Conservation (phyloP, 441 rosid species). For the Theobroma grandiflorum region DNA sequence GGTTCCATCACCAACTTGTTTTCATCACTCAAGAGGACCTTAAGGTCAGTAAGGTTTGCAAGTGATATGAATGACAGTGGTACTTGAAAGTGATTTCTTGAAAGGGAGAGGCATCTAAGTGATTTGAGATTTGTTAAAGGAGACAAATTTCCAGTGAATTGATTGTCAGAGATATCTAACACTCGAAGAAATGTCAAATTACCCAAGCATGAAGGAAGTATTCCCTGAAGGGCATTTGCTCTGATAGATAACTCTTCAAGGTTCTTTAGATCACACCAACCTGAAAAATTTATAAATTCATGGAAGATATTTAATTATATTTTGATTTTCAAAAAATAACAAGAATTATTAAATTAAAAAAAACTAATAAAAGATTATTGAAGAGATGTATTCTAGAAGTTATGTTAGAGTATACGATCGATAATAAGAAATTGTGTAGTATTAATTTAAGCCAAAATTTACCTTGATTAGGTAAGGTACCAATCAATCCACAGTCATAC, state of each 20-base stretch:
- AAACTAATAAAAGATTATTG: neutral
- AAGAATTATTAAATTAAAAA: neutral
- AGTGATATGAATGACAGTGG: neutral
- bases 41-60: neutral
- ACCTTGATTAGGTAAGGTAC: conserved; percentile 11
- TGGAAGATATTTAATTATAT: neutral
- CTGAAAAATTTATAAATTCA: neutral
- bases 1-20: neutral
- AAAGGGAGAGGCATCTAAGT: neutral
- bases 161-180: conserved; percentile 3
- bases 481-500: neutral
- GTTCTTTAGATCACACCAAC: conserved; percentile 8
- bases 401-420: no score
- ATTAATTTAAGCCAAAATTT: neutral
- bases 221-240: neutral
- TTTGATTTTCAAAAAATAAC: neutral
- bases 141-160: neutral
- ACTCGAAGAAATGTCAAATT: conserved; percentile 29
- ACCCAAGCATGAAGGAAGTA: conserved; percentile 28
- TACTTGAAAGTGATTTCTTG: neutral
- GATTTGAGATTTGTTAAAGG: neutral
- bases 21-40: neutral
- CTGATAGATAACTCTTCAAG: neutral
- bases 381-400: neutral
- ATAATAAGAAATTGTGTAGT: neutral